Conservation (phyloP, 495 filamentous ascomycete species). For the Aspergillus homomorphus region DNA sequence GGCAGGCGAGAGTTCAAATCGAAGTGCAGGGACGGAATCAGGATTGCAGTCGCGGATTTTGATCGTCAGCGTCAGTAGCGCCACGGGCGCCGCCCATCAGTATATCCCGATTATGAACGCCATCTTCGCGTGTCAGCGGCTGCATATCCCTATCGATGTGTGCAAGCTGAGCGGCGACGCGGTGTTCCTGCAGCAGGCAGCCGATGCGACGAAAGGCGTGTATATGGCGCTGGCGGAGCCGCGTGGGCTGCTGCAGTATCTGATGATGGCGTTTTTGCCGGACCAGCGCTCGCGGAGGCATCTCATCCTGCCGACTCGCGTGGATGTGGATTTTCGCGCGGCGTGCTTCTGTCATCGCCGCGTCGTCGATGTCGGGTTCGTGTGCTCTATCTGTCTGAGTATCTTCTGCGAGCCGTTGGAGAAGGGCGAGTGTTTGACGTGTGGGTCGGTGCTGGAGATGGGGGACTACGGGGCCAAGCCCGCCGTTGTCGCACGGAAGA, state of each 20-base stretch:
- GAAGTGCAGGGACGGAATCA: conserved; percentile 22
- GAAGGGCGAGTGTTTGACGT: conserved; percentile 79
- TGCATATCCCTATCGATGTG: conserved; percentile 85
- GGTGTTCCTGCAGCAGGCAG: conserved; percentile 93
- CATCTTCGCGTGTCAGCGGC: conserved; percentile 87
- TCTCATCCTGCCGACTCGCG: conserved; percentile 74
- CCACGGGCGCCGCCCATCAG: conserved; percentile 77
- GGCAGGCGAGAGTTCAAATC: no score
- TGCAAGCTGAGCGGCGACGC: conserved; percentile 79
- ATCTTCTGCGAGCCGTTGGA: conserved; percentile 69
- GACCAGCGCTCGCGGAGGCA: conserved; percentile 64
- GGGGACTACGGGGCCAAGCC: conserved; percentile 73
- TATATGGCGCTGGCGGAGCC: conserved; percentile 72
- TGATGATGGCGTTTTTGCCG: conserved; percentile 92
- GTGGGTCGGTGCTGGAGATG: conserved; percentile 75
- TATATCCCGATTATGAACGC: conserved; percentile 98
- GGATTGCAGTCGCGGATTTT: conserved; percentile 80
- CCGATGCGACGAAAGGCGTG: conserved; percentile 82
- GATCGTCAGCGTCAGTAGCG: conserved; percentile 78
- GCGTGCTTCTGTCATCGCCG: conserved; percentile 95
- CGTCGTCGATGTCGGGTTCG: conserved; percentile 89
- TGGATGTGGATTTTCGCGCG: conserved; percentile 89
- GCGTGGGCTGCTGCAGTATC: conserved; percentile 74
- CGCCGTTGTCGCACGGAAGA: conserved; percentile 66
- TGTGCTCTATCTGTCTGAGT: conserved; percentile 93